phyloP scores from a whole-genome alignment of 768 basidiomycete genomes.

The Chalciporus piperatus region DNA sequence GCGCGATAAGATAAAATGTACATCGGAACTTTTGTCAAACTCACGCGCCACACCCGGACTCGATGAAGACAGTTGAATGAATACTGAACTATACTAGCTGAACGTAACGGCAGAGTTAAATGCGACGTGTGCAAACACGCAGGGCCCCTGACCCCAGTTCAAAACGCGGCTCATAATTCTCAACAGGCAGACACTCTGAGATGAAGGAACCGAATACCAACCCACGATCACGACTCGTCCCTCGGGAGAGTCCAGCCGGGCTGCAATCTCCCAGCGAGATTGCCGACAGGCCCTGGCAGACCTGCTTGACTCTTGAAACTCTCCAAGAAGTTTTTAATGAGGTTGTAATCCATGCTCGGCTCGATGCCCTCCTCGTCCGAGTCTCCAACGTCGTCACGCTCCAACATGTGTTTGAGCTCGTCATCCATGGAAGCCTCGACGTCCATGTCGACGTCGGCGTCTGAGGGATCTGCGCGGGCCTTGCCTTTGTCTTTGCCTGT shows the following conservation, averaged over 20 bases:
- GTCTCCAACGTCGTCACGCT: slow-evolving; percentile 41
- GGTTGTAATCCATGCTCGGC: slow-evolving; percentile 70
- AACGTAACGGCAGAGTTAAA: too few species aligned
- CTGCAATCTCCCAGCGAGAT: slow-evolving; percentile 79
- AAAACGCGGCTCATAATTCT: too few species aligned
- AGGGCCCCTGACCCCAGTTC: too few species aligned
- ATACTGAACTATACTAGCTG: too few species aligned
- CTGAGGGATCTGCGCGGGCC: slow-evolving; percentile 29
- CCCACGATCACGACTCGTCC: slow-evolving; percentile 45
- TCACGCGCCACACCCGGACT: too few species aligned
- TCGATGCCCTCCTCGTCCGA: slow-evolving; percentile 53
- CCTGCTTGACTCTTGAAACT: slow-evolving; percentile 94
- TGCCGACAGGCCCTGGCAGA: slow-evolving; percentile 87
- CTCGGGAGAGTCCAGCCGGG: slow-evolving; percentile 73
- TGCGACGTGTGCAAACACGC: too few species aligned
- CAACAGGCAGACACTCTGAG: too few species aligned
- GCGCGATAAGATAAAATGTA: too few species aligned
- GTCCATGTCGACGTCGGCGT: slow-evolving; percentile 53
- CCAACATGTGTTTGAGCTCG: slow-evolving; percentile 69
- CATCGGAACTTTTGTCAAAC: too few species aligned
- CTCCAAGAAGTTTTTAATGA: slow-evolving; percentile 97
- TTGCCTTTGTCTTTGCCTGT: slow-evolving; percentile 50
- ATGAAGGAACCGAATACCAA: neutral
- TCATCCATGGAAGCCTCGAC: slow-evolving; percentile 89
- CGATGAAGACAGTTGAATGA: too few species aligned